phyloP scores from a whole-genome alignment of 2,329 filamentous ascomycete species.

The Cladobotryum mycophilum region DNA sequence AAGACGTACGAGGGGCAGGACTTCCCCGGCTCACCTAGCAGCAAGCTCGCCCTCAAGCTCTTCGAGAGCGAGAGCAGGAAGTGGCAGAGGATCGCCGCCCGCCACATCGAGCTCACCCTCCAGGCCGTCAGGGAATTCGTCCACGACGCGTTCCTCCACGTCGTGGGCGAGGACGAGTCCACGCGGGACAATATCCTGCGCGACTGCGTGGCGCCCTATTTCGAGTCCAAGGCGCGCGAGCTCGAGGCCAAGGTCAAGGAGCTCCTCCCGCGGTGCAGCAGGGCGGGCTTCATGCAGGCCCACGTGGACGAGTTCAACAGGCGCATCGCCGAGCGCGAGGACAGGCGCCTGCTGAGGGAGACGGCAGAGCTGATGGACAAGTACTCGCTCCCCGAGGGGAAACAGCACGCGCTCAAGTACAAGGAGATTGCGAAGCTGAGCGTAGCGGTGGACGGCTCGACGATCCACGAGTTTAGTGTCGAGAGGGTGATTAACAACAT shows the following conservation, averaged over 20 bases:
- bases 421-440: background rate
- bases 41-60: slow-evolving; percentile 30
- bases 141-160: slow-evolving; percentile 28
- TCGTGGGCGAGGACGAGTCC: slow-evolving; percentile 18
- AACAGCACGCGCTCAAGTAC: background rate
- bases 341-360: background rate
- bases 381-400: background rate
- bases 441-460: background rate
- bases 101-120: slow-evolving; percentile 29
- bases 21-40: slow-evolving; percentile 33
- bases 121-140: slow-evolving; percentile 29
- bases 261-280: background rate
- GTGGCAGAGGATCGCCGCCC: slow-evolving; percentile 32
- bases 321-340: background rate
- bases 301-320: background rate
- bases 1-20: slow-evolving; percentile 17
- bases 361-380: background rate
- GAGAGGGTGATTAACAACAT: slow-evolving; percentile 5
- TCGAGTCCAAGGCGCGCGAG: background rate
- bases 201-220: background rate
- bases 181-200: slow-evolving; percentile 2
- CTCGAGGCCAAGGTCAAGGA: background rate
- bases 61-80: slow-evolving; percentile 33
- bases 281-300: background rate
- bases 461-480: background rate